Evolutionary conservation across 441 rosid species (phyloP).

Genomic region (Populus tomentosa): DNA sequence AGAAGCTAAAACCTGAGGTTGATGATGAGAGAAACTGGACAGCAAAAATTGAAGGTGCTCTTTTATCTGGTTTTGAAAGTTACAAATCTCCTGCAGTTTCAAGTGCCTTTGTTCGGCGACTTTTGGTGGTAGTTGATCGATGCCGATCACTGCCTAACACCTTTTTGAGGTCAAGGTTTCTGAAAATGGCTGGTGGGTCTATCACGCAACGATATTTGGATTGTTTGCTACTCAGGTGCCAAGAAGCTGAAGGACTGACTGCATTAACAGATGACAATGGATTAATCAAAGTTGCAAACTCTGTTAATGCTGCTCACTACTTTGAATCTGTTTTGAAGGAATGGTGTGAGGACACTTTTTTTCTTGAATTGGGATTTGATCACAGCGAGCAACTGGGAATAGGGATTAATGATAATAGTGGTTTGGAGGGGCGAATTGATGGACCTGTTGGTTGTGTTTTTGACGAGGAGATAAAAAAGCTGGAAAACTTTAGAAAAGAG

Average conservation of each 20-base stretch:
- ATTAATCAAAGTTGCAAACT: slow-evolving; percentile 66
- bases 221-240: slow-evolving; percentile 67
- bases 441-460: slow-evolving; percentile 46
- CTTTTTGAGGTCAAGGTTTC: slow-evolving; percentile 64
- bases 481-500: slow-evolving; percentile 60
- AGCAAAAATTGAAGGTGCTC: slow-evolving; percentile 53
- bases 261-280: slow-evolving; percentile 78
- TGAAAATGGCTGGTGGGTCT: slow-evolving; percentile 61
- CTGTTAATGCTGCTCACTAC: slow-evolving; percentile 63
- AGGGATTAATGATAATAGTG: slow-evolving; percentile 16
- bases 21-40: slow-evolving; percentile 71
- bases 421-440: slow-evolving; percentile 18
- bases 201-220: slow-evolving; percentile 54
- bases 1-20: slow-evolving; percentile 49
- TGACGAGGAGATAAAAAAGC: slow-evolving; percentile 46
- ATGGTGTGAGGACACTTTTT: slow-evolving; percentile 84
- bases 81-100: slow-evolving; percentile 68
- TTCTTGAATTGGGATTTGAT: slow-evolving; percentile 64
- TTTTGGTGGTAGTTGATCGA: slow-evolving; percentile 62
- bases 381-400: slow-evolving; percentile 34
- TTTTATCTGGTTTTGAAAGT: slow-evolving; percentile 49
- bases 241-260: slow-evolving; percentile 93
- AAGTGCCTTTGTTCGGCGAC: slow-evolving; percentile 39
- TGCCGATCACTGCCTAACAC: slow-evolving; percentile 58
- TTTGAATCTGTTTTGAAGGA: slow-evolving; percentile 67